Base-by-base conservation (phyloP, 495 filamentous ascomycete genomes). In the Penicillium dipodomyicola region DNA sequence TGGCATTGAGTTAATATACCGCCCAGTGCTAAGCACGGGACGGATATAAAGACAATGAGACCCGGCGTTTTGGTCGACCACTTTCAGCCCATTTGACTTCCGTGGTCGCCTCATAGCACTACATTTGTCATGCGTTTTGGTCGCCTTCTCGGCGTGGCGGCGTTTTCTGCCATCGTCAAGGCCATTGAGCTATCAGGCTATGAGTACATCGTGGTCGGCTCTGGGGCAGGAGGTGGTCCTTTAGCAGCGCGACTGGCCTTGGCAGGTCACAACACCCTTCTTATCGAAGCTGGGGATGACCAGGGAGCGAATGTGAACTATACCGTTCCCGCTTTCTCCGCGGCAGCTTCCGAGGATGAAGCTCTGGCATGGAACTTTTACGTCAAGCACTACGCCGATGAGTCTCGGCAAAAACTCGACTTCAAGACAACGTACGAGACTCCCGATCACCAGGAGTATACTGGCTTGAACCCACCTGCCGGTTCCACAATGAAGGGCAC, bases 121-220 rank as follows among this genome's bases (percentile, higher is more conserved):
- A 32, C 11, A 40, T 51, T 27, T 15, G 22, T 14, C 33, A 56
- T 58, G 56, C 22, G 40, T 44, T 46, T 58, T 4, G 12, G 19
- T 43, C 41, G 56, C 23, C 56, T 58, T 14, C 14, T 58, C 22
- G 39, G 62, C 49, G 43, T 67, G 43, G 53, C 59, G 27, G 65
- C 60, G 23, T 35, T 52, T 14, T 48, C 60, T 32, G 58, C 60
- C 29, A 49, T 71, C 15, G 65, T 67, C 39, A 67, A 65, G 27
- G 65, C 69, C 14, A 61, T 69, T 30, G 54, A 68, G 19, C 57
- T 70, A 43, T 64, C 65, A 1, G 71, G 67, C 22, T 87, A 87
- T 65, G 86, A 88, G 56, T 88, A 87, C 67, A 78, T 89, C 52
- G 75, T 89, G 20, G 81, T 88, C 0, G 86, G 86, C 33, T 81